These are phyloP conservation scores for Sutorius eximius DNA, from an alignment of 1,284 basidiomycete species.

Conservation along the genomic window DNA sequence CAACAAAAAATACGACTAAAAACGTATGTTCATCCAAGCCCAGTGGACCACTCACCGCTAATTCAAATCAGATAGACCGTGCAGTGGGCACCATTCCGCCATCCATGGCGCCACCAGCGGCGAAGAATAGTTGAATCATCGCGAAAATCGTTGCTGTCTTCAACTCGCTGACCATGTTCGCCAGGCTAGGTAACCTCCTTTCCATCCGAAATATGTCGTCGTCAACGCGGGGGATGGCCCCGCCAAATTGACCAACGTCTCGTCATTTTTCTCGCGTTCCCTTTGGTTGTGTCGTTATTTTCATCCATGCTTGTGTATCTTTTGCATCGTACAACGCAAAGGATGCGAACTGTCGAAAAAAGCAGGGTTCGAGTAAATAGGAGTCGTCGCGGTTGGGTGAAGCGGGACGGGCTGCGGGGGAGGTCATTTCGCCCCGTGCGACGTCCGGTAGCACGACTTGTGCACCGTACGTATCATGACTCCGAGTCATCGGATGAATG, in stretches of 20 bases:
- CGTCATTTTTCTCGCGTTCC: constrained; percentile 8
- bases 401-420: constrained; percentile 23
- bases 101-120: rapidly evolving
- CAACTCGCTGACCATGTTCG: constrained; percentile 27
- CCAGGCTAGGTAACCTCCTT: constrained; percentile 13
- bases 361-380: constrained; percentile 9
- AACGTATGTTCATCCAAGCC: constrained; percentile 19
- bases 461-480: constrained; percentile 17
- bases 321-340: background rate
- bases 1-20: background rate
- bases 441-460: constrained; percentile 5
- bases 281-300: constrained; percentile 1
- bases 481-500: constrained; percentile 16
- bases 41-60: constrained; percentile 26
- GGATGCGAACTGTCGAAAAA: background rate
- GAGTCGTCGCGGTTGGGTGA: constrained; percentile 4
- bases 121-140: constrained; percentile 12
- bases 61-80: background rate
- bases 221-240: constrained; percentile 20
- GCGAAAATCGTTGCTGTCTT: constrained; percentile 14
- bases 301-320: background rate
- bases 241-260: constrained; percentile 25
- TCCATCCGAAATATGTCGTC: constrained; percentile 4
- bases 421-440: background rate
- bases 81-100: background rate